A percentile compares a stretch with the other conserved stretches of the same genome.
Evolutionary conservation across 805 yeast genomes (phyloP).

Genomic region (Sugiyamaella lignohabitans): DNA sequence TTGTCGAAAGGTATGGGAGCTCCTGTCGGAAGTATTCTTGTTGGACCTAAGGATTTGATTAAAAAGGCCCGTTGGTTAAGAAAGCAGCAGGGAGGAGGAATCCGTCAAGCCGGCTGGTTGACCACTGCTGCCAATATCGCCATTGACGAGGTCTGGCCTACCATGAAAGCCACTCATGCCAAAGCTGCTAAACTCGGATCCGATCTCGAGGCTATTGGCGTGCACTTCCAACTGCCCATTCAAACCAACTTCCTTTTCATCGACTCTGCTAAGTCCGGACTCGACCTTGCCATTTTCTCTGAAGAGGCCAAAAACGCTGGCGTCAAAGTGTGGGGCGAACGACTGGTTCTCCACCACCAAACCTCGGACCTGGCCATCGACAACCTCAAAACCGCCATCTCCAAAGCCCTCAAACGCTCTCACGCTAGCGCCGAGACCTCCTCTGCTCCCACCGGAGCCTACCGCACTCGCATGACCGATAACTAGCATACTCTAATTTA

Average conservation of each 20-base stretch:
- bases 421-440: conserved; percentile 1
- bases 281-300: conserved; percentile 51
- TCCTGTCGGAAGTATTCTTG: conserved; percentile 85
- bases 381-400: conserved; percentile 12
- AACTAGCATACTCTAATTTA: neutral
- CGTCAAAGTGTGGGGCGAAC: conserved; percentile 60
- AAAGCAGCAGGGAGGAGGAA: conserved; percentile 91
- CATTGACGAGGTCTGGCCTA: conserved; percentile 62
- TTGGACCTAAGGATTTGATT: conserved; percentile 55
- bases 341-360: conserved; percentile 79
- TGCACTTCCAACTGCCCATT: conserved; percentile 63
- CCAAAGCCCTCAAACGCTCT: conserved; percentile 5
- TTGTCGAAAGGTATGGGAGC: conserved; percentile 88
- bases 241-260: conserved; percentile 80
- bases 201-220: conserved; percentile 35
- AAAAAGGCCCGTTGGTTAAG: conserved; percentile 75
- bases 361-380: conserved; percentile 49
- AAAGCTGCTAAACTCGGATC: conserved; percentile 44
- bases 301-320: conserved; percentile 52
- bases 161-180: conserved; percentile 45
- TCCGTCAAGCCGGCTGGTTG: conserved; percentile 80
- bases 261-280: conserved; percentile 52
- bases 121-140: conserved; percentile 77
- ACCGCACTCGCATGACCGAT: conserved; percentile 6
- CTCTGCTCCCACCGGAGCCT: conserved; percentile 1